Evolutionary conservation across 2,329 filamentous ascomycete species (phyloP).

Genomic region (Penicillium sp.): DNA sequence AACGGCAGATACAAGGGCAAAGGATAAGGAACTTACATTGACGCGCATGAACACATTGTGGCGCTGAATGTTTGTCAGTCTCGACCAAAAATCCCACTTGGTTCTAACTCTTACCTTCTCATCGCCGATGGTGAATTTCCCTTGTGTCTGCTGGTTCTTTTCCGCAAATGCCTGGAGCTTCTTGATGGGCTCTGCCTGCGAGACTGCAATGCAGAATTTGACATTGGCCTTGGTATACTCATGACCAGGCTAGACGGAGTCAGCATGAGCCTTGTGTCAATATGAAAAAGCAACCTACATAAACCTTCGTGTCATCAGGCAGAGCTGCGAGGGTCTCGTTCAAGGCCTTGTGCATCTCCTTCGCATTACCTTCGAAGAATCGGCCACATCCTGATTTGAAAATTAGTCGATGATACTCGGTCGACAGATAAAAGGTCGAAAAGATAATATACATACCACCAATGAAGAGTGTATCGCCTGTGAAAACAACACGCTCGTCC

Average conservation of each 20-base stretch:
- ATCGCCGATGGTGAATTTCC: constrained; percentile 93
- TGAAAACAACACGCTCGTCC: constrained; percentile 74
- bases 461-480: constrained; percentile 93
- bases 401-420: not conserved
- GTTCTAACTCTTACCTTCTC: constrained; percentile 69
- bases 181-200: constrained; percentile 71
- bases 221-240: constrained; percentile 98
- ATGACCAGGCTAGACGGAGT: constrained; percentile 69
- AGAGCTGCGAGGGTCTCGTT: constrained; percentile 79
- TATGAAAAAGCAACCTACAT: constrained; percentile 57
- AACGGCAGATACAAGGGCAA: not conserved
- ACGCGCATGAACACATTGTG: constrained; percentile 98
- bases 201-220: constrained; percentile 76
- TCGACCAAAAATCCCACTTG: not conserved
- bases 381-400: constrained; percentile 70
- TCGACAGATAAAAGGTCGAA: not conserved
- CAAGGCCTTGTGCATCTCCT: constrained; percentile 89
- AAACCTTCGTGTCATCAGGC: constrained; percentile 89
- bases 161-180: constrained; percentile 74
- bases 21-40: constrained; percentile 54
- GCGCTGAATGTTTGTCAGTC: constrained; percentile 51
- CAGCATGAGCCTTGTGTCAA: not conserved
- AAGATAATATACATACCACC: constrained; percentile 57
- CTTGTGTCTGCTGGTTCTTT: constrained; percentile 82
- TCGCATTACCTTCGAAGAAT: constrained; percentile 89